Evolutionary conservation across 2,329 filamentous ascomycete species (phyloP), one percentile per base, ranked within the genome.

Genomic region (Epichloe baconii): DNA sequence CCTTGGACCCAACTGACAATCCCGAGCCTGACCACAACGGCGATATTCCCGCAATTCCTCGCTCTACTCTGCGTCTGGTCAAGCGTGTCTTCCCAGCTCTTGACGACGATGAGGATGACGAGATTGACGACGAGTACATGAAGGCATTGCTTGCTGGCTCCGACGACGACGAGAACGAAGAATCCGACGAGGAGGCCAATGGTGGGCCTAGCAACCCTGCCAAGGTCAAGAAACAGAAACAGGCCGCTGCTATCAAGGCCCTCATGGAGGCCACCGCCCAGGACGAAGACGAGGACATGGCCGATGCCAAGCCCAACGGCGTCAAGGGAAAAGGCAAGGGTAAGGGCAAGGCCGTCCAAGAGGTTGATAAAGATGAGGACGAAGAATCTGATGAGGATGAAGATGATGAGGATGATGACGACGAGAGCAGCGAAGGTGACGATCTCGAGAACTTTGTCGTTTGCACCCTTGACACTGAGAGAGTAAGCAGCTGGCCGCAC

Each of bases 391-490:
- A 52, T 10, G 52, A 54, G 6, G 60, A 61, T 5, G 60, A 61
- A 3, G 61, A 63, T 1, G 59, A 73, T 3, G 73, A 74, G 2
- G 76, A 80, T 8, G 72, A 77, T n/a, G 73, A 76, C 36, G 79
- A 81, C 35, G 78, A 85, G 50, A 77, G 79, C 53, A 79, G 78
- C 6, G 78, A 80, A 42, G 78, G 77, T 26, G 69, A 78, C 49
- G 81, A 88, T 63, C 74, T 91, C 49, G 88, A 96, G 68, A 87
- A 96, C 74, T 88, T 87, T 62, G 89, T 97, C 60, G 74, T 98
- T 61, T 98, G 93, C 80, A 98, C 93, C 55, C 81, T 98, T 50
- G 90, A 97, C 72, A 87, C 90, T 35, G 82, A 88, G 69, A 87
- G 85, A 75, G 93, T 96, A 83, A 68, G 78, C 17, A 3, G 40